phyloP scores from a whole-genome alignment of 331 rosid genomes.

The Pyracantha coccinea region DNA sequence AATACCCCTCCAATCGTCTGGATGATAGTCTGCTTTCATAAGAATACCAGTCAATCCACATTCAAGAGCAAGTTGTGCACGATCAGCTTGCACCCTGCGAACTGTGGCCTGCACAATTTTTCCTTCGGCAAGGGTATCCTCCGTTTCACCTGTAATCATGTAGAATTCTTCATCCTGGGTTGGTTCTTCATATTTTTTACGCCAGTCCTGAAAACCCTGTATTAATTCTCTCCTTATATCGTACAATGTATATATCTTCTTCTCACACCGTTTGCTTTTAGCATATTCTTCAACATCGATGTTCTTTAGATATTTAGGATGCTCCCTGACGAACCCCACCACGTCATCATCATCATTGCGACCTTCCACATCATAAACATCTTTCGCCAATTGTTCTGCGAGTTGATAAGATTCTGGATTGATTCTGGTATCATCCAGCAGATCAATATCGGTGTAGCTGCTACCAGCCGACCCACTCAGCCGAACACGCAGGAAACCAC shows the following conservation, averaged over 20 bases:
- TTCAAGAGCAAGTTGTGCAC: constrained; percentile 72
- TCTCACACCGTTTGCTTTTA: constrained; percentile 34
- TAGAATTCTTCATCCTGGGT: constrained; percentile 91
- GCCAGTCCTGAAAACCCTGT: constrained; percentile 96
- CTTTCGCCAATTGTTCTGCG: constrained; percentile 94
- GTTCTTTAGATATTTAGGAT: constrained; percentile 61
- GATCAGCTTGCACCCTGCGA: constrained; percentile 67
- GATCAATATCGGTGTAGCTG: constrained; percentile 75
- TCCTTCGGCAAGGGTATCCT: constrained; percentile 88
- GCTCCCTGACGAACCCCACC: constrained; percentile 74
- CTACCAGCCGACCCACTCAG: constrained; percentile 88
- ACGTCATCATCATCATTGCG: constrained; percentile 90
- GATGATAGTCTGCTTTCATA: constrained; percentile 61
- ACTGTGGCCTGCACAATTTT: constrained; percentile 85
- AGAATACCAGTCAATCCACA: constrained; percentile 96
- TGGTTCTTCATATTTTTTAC: constrained; percentile 86
- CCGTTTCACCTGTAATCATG: constrained; percentile 92
- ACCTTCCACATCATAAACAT: constrained; percentile 73
- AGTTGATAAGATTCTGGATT: constrained; percentile 90
- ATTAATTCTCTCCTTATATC: constrained; percentile 81
- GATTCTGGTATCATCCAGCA: constrained; percentile 93
- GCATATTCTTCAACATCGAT: constrained; percentile 81
- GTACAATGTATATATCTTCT: constrained; percentile 59
- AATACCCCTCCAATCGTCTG: constrained; percentile 82
- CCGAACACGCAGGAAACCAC: constrained; percentile 88